phyloP scores from a whole-genome alignment of 495 filamentous ascomycete species.

The Thermothielavioides terrestris region DNA sequence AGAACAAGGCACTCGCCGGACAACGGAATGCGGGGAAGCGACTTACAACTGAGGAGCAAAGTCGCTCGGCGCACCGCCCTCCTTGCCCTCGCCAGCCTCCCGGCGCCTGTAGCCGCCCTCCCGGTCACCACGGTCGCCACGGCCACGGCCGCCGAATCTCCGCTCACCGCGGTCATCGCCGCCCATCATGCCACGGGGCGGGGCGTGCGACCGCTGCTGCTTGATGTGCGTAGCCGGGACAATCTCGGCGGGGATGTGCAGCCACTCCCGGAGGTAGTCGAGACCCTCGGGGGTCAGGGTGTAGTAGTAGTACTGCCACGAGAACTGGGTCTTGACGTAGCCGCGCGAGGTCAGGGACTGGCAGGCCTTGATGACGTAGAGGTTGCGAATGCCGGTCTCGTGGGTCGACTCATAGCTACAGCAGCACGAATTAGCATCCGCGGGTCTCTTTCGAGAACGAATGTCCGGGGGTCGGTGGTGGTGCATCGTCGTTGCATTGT shows the following conservation, averaged over 20 bases:
- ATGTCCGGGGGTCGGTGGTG: background rate
- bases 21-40: no score
- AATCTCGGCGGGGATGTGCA: conserved; percentile 98
- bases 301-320: conserved; percentile 99
- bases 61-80: conserved; percentile 89
- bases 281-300: conserved; percentile 98
- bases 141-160: conserved; percentile 54
- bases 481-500: background rate
- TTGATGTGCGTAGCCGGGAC: conserved; percentile 99
- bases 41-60: conserved; percentile 88
- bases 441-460: background rate
- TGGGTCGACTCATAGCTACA: conserved; percentile 31
- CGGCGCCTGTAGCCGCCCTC: conserved; percentile 90
- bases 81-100: conserved; percentile 82
- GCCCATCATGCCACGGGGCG: conserved; percentile 96
- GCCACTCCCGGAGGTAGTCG: conserved; percentile 99
- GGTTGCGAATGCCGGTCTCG: conserved; percentile 73
- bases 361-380: conserved; percentile 95
- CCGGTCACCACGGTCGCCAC: conserved; percentile 65
- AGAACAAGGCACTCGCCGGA: no score
- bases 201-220: conserved; percentile 97
- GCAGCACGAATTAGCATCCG: conserved; percentile 19
- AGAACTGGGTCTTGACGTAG: conserved; percentile 99
- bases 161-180: conserved; percentile 78
- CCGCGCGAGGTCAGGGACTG: conserved; percentile 97